Conservation (phyloP, 768 basidiomycete species). For the Suillus fuscotomentosus region DNA sequence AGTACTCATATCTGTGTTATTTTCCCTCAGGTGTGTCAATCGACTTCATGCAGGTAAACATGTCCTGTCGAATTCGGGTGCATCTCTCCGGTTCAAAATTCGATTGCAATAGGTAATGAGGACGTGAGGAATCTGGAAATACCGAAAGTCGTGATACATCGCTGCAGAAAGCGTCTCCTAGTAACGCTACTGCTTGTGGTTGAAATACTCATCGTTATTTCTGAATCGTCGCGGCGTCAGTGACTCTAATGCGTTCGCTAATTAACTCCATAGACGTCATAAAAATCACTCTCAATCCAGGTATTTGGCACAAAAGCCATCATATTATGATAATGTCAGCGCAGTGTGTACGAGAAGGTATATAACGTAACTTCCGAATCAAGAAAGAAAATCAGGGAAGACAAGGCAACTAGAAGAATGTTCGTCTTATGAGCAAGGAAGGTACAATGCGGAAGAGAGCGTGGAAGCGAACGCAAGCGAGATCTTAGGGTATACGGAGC, state of each 20-base stretch:
- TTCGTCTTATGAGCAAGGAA: conserved; percentile 12
- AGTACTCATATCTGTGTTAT: no score
- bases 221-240: neutral
- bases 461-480: conserved; percentile 18
- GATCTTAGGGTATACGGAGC: conserved; percentile 25
- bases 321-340: conserved; percentile 5
- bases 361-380: conserved; percentile 16
- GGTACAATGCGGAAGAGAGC: conserved; percentile 1
- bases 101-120: neutral
- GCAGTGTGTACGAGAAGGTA: conserved; percentile 9
- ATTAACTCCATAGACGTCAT: neutral
- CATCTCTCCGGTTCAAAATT: neutral
- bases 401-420: conserved; percentile 25
- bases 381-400: conserved; percentile 11
- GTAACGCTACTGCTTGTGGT: neutral
- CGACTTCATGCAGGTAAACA: no score
- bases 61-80: neutral
- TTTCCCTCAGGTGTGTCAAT: no score
- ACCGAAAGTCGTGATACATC: neutral
- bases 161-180: neutral
- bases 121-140: neutral
- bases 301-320: neutral
- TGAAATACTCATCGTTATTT: neutral
- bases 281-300: neutral
- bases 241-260: neutral